phyloP scores from a whole-genome alignment of 2,329 filamentous ascomycete species.

The Exserohilum turcica region DNA sequence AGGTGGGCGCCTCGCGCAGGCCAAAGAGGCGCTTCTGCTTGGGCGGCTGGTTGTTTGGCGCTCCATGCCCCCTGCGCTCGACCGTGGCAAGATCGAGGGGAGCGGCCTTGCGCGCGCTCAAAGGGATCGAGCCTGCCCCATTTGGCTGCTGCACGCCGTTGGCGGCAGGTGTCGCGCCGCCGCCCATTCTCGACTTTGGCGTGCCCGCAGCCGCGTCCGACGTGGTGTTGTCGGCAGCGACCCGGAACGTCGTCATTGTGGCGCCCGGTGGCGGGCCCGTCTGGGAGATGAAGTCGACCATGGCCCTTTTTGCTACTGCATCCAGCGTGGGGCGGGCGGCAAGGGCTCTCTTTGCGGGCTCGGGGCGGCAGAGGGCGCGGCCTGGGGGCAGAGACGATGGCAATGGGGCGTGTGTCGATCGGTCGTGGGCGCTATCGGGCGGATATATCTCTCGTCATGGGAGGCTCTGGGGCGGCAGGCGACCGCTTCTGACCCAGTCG shows the following conservation, averaged over 20 bases:
- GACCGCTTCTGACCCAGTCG: constrained; percentile 22
- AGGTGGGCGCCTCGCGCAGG: constrained; percentile 87
- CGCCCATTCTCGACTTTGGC: constrained; percentile 41
- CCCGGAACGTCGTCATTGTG: constrained; percentile 47
- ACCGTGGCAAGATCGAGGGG: constrained; percentile 87
- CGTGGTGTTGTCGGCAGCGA: constrained; percentile 38
- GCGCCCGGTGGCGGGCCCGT: constrained; percentile 40
- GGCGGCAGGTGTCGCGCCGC: constrained; percentile 24
- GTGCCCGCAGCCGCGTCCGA: constrained; percentile 28
- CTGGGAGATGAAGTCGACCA: constrained; percentile 46
- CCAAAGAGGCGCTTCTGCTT: constrained; percentile 82
- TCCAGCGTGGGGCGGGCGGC: constrained; percentile 26
- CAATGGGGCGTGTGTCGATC: constrained; percentile 10
- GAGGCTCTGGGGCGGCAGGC: constrained; percentile 31
- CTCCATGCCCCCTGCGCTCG: constrained; percentile 85
- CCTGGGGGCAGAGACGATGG: constrained; percentile 7
- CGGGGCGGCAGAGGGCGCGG: constrained; percentile 16
- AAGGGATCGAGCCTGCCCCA: constrained; percentile 56
- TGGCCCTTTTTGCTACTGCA: constrained; percentile 34
- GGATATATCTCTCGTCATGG: constrained; percentile 42
- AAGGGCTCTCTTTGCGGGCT: constrained; percentile 10
- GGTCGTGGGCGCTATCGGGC: constrained; percentile 36
- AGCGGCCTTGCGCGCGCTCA: constrained; percentile 67
- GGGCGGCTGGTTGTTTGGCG: constrained; percentile 73
- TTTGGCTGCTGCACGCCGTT: constrained; percentile 47